Percentiles rank a stretch among this genome's conserved stretches.
Evolutionary conservation across 2,329 filamentous ascomycete species (phyloP).

Genomic region (Leptographium lundbergii): DNA sequence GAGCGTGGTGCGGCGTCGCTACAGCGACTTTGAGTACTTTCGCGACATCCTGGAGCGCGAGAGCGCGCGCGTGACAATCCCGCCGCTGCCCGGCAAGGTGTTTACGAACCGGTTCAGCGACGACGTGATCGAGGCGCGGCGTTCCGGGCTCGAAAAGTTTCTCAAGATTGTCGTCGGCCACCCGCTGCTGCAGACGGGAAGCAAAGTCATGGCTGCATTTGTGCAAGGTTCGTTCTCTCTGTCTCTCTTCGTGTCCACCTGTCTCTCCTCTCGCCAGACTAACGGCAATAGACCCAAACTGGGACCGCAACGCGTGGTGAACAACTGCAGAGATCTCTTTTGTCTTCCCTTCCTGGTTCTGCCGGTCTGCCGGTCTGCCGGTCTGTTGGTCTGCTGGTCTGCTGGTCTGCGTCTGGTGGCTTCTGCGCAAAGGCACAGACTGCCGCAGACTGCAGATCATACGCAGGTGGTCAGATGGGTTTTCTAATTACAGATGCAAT

Average conservation of each 20-base stretch:
- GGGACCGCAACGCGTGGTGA: slow-evolving; percentile 86
- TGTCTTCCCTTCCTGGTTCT: background rate
- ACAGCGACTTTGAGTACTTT: slow-evolving; percentile 98
- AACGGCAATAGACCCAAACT: slow-evolving; percentile 54
- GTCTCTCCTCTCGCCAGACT: background rate
- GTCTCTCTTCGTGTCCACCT: background rate
- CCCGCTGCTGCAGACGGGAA: slow-evolving; percentile 90
- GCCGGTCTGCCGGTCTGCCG: background rate
- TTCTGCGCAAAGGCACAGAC: too few species aligned
- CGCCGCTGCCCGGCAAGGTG: slow-evolving; percentile 89
- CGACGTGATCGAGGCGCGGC: slow-evolving; percentile 90
- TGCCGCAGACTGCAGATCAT: too few species aligned
- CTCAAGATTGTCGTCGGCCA: slow-evolving; percentile 96
- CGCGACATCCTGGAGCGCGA: slow-evolving; percentile 96
- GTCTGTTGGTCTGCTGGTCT: background rate
- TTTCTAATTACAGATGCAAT: too few species aligned
- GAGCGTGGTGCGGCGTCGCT: slow-evolving; percentile 78
- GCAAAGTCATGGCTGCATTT: slow-evolving; percentile 90
- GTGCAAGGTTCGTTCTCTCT: slow-evolving; percentile 64
- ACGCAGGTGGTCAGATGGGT: too few species aligned
- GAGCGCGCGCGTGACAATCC: slow-evolving; percentile 86
- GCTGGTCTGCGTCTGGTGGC: background rate
- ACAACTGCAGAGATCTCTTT: background rate
- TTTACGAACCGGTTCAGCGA: slow-evolving; percentile 97
- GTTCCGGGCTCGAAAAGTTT: slow-evolving; percentile 87